Evolutionary conservation across 177 flowering plant genomes (phyloP).

Genomic region (Vitis hybrid): DNA sequence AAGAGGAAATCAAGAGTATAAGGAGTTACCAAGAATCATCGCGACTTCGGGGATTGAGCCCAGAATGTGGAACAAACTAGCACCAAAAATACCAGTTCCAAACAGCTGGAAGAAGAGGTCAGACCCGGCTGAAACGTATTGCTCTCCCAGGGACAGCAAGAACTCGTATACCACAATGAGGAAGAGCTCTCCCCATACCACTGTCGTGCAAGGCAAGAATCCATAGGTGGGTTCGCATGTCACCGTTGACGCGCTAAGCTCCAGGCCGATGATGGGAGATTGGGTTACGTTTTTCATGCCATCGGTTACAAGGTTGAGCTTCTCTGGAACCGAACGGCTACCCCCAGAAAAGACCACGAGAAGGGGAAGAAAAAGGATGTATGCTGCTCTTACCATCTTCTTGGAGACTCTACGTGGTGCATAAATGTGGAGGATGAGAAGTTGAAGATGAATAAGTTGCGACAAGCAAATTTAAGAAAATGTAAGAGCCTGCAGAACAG

Average conservation of each 20-base stretch:
- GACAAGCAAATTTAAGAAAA: too few species aligned
- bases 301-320: background rate
- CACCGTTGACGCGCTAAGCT: conserved; percentile 20
- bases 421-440: too few species aligned
- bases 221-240: conserved; percentile 42
- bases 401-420: too few species aligned
- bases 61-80: conserved; percentile 43
- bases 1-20: background rate
- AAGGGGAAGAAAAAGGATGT: background rate
- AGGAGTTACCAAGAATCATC: conserved; percentile 34
- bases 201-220: conserved; percentile 50
- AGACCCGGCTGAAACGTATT: conserved; percentile 37
- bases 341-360: background rate
- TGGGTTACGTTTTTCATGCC: background rate
- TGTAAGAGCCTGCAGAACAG: too few species aligned
- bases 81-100: conserved; percentile 57
- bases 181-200: conserved; percentile 44
- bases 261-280: background rate
- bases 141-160: conserved; percentile 32
- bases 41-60: conserved; percentile 38
- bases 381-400: too few species aligned
- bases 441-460: too few species aligned
- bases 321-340: conserved; percentile 4
- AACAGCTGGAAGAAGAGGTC: conserved; percentile 36
- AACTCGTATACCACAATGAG: conserved; percentile 43